Percentiles rank a stretch among this genome's conserved stretches.
Evolutionary conservation across 352 stramenopile genomes (phyloP).

Genomic region (Phytophthora rubi): DNA sequence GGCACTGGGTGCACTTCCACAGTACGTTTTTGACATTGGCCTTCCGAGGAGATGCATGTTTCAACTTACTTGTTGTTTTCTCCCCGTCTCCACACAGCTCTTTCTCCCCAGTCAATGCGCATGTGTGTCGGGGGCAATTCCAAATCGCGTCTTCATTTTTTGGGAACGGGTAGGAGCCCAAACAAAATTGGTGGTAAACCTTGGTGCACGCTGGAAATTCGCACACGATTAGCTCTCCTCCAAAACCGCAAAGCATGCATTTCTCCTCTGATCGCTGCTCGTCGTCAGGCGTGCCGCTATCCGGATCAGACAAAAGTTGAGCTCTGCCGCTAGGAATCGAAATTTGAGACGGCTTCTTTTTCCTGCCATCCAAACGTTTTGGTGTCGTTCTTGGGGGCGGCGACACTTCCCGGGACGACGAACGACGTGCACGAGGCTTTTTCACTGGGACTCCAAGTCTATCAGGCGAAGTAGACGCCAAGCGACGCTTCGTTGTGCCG

Average conservation of each 20-base stretch:
- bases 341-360: constrained; percentile 53
- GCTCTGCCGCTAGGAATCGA: constrained; percentile 45
- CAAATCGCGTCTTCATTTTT: constrained; percentile 84
- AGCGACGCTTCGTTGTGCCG: constrained; percentile 59
- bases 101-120: constrained; percentile 62
- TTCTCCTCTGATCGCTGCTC: constrained; percentile 76
- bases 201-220: constrained; percentile 85
- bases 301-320: constrained; percentile 37
- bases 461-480: constrained; percentile 54
- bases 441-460: constrained; percentile 43
- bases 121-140: constrained; percentile 84
- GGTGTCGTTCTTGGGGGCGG: constrained; percentile 38
- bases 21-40: constrained; percentile 59
- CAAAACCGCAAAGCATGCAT: constrained; percentile 82
- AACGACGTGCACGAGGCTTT: constrained; percentile 49
- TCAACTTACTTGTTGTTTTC: constrained; percentile 38
- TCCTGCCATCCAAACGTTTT: constrained; percentile 40
- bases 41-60: constrained; percentile 61
- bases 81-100: constrained; percentile 59
- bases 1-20: constrained; percentile 85
- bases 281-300: constrained; percentile 45
- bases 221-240: constrained; percentile 84
- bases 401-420: constrained; percentile 53
- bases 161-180: constrained; percentile 79
- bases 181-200: constrained; percentile 89